Evolutionary conservation across 805 yeast genomes (phyloP), one percentile per base, ranked within the genome.

Genomic region (Naumovozyma castellii): DNA sequence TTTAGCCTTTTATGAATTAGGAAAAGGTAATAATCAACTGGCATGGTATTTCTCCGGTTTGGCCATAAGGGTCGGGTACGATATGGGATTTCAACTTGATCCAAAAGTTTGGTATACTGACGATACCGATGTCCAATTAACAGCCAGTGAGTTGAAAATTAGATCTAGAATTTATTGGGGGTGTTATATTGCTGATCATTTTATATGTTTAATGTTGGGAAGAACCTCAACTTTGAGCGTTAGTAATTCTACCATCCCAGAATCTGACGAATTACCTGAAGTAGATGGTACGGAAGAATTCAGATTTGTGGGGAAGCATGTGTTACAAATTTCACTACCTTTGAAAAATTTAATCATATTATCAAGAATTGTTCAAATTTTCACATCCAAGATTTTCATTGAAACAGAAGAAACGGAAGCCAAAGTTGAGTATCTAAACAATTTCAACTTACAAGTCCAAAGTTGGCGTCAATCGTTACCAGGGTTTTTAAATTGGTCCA

Each of bases 141-240:
- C 68, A n/a, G 66, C 69, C 25, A 66, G 76, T 37, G 79, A 76
- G 46, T 64, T 72, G 14, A 75, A 71, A 32, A 75, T 78, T 40
- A 64, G 81, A 42, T 69, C 76, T 37, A 61, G 84, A 42, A 73
- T 78, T 9, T 75, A 73, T 52, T 78, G 84, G 84, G 84, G 84
- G 3, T 70, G 78, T 37, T 78, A 72, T 53, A 61, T 77, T 41
- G 79, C 78, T 2, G 84, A 78, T 54, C 82, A 76, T 51, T 73
- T 77, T 48, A 73, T 77, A 28, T 72, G 80, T 50, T 58, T 77
- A 29, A 61, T 76, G 37, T 57, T 76, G 35, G 84, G 84, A 3
- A 59, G 82, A 38, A 80, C 81, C 0, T 69, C 79, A 0, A 58
- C 71, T 1, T 54, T 78, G 37, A 73, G 76, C 49, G 64, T 72